phyloP scores from a whole-genome alignment of 805 yeast species.

The Sungouiozyma ichnusensis region DNA sequence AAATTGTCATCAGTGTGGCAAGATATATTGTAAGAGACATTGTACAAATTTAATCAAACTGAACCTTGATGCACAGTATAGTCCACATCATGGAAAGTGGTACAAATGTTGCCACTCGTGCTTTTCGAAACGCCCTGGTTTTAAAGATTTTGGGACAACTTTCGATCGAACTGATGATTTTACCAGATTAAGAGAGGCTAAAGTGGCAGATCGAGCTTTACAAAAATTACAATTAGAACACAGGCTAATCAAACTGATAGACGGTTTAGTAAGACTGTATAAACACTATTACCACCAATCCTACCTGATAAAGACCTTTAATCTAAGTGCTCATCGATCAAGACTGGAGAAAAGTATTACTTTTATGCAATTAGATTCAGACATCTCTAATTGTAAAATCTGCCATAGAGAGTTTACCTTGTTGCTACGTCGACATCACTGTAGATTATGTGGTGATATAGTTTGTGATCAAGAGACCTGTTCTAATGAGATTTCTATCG shows the following conservation, averaged over 20 bases:
- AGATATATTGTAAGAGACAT: conserved; percentile 57
- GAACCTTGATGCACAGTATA: conserved; percentile 37
- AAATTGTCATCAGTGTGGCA: conserved; percentile 73
- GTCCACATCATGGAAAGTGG: conserved; percentile 50
- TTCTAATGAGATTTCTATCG: conserved; percentile 59
- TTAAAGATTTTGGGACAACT: conserved; percentile 35
- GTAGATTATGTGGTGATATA: conserved; percentile 75
- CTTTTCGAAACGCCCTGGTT: conserved; percentile 44
- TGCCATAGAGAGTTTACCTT: conserved; percentile 52
- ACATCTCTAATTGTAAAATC: conserved; percentile 44
- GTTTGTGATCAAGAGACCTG: conserved; percentile 69
- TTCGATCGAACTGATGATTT: conserved; percentile 40
- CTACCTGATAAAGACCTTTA: conserved; percentile 5
- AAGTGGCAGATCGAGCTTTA: conserved; percentile 40
- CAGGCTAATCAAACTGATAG: conserved; percentile 40
- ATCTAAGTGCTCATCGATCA: conserved; percentile 20
- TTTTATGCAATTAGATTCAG: conserved; percentile 54
- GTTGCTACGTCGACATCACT: conserved; percentile 71
- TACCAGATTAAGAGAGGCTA: conserved; percentile 30
- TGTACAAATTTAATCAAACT: conserved; percentile 45
- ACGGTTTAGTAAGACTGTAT: conserved; percentile 22
- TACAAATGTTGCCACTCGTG: conserved; percentile 59
- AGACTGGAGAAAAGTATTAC: conserved; percentile 40
- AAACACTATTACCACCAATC: conserved; percentile 10
- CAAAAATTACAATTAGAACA: conserved; percentile 50